phyloP scores from a whole-genome alignment of 2,329 filamentous ascomycete species.

The Trichoderma endophyticum region DNA sequence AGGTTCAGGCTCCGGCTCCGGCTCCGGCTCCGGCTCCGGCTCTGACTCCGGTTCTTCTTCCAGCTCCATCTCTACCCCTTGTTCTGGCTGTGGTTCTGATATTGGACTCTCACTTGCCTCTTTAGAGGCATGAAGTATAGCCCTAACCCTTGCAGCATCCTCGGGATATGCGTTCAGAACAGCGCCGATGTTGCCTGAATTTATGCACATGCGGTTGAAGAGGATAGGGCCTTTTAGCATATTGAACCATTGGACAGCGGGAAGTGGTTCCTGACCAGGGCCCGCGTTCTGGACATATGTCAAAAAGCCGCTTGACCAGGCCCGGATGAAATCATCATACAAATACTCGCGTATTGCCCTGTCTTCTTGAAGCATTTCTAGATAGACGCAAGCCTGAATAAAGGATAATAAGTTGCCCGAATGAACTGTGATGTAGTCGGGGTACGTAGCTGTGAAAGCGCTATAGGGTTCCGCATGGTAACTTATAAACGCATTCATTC shows the following conservation, averaged over 20 bases:
- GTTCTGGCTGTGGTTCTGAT: not conserved
- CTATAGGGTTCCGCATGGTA: constrained; percentile 31
- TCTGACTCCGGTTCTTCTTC: not conserved
- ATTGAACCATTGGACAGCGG: constrained; percentile 44
- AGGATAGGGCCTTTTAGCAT: constrained; percentile 27
- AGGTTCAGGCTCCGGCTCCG: not conserved
- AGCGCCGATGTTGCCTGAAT: constrained; percentile 33
- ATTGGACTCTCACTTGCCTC: not conserved
- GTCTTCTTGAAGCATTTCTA: constrained; percentile 38
- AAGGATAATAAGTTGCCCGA: constrained; percentile 41
- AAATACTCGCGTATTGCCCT: constrained; percentile 40
- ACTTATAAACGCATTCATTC: not conserved
- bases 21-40: not conserved
- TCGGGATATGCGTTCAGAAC: constrained; percentile 35
- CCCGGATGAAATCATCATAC: constrained; percentile 53
- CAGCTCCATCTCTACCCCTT: not conserved
- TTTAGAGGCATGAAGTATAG: constrained; percentile 17
- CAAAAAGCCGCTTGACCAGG: constrained; percentile 42
- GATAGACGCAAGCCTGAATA: constrained; percentile 42
- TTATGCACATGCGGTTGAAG: constrained; percentile 35
- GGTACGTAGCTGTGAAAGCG: constrained; percentile 43
- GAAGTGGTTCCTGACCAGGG: constrained; percentile 29
- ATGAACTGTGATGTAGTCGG: constrained; percentile 41
- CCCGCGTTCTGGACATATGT: constrained; percentile 36
- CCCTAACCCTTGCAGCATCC: constrained; percentile 28